A percentile compares a stretch with the other conserved stretches of the same genome.
Evolutionary conservation across 2,329 filamentous ascomycete species (phyloP).

Genomic region (Furcasterigmium furcatum): DNA sequence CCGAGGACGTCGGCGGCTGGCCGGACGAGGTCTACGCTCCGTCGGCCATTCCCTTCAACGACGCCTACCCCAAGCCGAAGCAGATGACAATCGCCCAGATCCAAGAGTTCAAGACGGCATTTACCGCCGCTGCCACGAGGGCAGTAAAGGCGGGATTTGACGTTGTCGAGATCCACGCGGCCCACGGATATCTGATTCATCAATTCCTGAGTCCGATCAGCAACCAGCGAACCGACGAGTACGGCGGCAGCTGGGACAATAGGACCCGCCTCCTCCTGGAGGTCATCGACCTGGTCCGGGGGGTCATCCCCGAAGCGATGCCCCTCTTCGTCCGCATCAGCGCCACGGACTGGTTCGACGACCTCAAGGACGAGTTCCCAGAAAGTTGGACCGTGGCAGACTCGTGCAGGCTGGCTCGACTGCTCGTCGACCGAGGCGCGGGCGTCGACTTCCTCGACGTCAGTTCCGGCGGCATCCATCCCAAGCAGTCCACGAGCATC

Average conservation of each 20-base stretch:
- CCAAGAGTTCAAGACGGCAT: slow-evolving; percentile 56
- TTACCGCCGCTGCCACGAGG: slow-evolving; percentile 47
- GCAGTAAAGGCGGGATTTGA: slow-evolving; percentile 65
- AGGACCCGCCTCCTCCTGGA: slow-evolving; percentile 34
- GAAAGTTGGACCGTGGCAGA: slow-evolving; percentile 57
- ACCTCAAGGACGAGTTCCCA: slow-evolving; percentile 33
- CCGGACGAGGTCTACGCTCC: slow-evolving; percentile 32
- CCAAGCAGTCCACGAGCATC: slow-evolving; percentile 58
- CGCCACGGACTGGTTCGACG: slow-evolving; percentile 69
- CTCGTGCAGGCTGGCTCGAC: slow-evolving; percentile 56
- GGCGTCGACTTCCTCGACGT: slow-evolving; percentile 69
- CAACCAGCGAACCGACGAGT: slow-evolving; percentile 43
- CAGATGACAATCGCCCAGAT: slow-evolving; percentile 64
- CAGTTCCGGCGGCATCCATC: slow-evolving; percentile 56
- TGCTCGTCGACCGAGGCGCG: slow-evolving; percentile 56
- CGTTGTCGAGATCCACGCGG: slow-evolving; percentile 30
- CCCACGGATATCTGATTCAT: slow-evolving; percentile 44
- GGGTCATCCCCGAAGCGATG: slow-evolving; percentile 58
- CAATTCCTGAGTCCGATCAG: slow-evolving; percentile 39
- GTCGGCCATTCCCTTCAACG: slow-evolving; percentile 15
- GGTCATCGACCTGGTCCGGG: slow-evolving; percentile 55
- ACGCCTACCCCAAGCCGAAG: slow-evolving; percentile 32
- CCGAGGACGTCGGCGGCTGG: slow-evolving; percentile 41
- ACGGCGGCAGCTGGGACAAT: slow-evolving; percentile 42
- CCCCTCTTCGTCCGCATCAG: slow-evolving; percentile 69